A percentile compares a stretch with the other conserved stretches of the same genome.
Evolutionary conservation across 768 basidiomycete genomes (phyloP).

Genomic region (Pisolithus microcarpus): DNA sequence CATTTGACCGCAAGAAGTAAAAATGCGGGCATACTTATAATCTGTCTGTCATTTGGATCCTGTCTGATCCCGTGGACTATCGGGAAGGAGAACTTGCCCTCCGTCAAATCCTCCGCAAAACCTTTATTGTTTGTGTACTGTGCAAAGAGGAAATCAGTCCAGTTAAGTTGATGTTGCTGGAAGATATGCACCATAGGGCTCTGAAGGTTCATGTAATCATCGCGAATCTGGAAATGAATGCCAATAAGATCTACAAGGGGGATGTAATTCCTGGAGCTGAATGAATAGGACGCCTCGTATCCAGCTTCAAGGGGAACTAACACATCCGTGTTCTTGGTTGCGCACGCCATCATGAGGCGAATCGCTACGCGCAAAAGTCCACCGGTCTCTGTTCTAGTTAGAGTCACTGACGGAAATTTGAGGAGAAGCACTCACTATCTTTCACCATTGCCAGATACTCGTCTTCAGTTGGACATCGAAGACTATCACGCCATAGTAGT

Average conservation of each 20-base stretch:
- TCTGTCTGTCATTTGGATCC: constrained; percentile 66
- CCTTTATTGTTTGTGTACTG: constrained; percentile 83
- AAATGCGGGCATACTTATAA: constrained; percentile 64
- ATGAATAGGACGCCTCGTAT: background rate
- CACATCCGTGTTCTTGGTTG: constrained; percentile 52
- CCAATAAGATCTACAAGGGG: constrained; percentile 52
- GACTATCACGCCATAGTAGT: constrained; percentile 85
- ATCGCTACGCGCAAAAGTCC: constrained; percentile 87
- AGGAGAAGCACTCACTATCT: constrained; percentile 54
- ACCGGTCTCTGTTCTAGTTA: constrained; percentile 70
- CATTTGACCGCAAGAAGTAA: background rate
- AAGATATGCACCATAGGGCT: constrained; percentile 13
- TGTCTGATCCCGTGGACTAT: constrained; percentile 85
- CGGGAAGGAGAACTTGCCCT: constrained; percentile 98
- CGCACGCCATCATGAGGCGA: constrained; percentile 91
- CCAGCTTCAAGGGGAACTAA: constrained; percentile 25
- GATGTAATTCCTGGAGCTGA: constrained; percentile 39
- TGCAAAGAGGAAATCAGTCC: background rate
- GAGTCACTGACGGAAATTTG: background rate
- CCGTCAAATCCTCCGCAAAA: constrained; percentile 89
- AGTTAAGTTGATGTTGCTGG: too few relatives aligned
- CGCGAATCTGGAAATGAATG: constrained; percentile 53
- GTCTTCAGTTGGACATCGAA: constrained; percentile 88
- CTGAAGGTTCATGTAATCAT: constrained; percentile 42
- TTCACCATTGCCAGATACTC: constrained; percentile 96